phyloP scores from a whole-genome alignment of 1,139 yeast species.

The Suzukiozyma palmioleophila region DNA sequence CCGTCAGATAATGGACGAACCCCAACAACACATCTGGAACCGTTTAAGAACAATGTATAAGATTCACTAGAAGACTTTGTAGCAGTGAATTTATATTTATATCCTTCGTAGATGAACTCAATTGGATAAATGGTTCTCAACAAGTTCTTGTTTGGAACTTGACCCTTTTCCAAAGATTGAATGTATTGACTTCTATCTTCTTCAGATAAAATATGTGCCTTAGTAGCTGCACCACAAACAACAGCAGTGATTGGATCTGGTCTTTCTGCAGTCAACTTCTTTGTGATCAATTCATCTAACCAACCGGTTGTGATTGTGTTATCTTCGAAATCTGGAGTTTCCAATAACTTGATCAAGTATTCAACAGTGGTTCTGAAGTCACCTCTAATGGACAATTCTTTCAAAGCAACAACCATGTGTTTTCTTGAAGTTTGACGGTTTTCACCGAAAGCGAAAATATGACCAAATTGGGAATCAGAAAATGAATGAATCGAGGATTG shows the following conservation, averaged over 20 bases:
- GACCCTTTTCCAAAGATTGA: constrained; percentile 84
- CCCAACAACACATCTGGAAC: constrained; percentile 84
- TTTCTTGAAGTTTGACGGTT: constrained; percentile 96
- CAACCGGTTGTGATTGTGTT: constrained; percentile 98
- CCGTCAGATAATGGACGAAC: constrained; percentile 90
- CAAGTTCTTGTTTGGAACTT: constrained; percentile 78
- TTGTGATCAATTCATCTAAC: constrained; percentile 93
- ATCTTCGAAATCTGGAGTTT: constrained; percentile 94
- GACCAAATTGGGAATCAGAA: constrained; percentile 98
- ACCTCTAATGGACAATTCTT: constrained; percentile 95
- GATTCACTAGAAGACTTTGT: constrained; percentile 84
- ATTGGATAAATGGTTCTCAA: constrained; percentile 86
- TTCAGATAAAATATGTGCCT: constrained; percentile 80
- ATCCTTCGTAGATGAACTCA: constrained; percentile 93
- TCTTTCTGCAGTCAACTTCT: constrained; percentile 92
- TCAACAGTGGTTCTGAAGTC: constrained; percentile 98
- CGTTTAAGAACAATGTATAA: constrained; percentile 88
- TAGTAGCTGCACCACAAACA: constrained; percentile 94
- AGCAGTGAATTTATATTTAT: constrained; percentile 89
- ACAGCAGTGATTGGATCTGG: constrained; percentile 91
- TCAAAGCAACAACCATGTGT: constrained; percentile 97
- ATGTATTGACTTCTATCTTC: constrained; percentile 67
- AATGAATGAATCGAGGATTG: constrained; percentile 97
- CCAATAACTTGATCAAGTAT: constrained; percentile 87
- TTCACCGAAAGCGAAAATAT: constrained; percentile 97